phyloP scores from a whole-genome alignment of 2,329 filamentous ascomycete species.

The Talaromyces islandicus region DNA sequence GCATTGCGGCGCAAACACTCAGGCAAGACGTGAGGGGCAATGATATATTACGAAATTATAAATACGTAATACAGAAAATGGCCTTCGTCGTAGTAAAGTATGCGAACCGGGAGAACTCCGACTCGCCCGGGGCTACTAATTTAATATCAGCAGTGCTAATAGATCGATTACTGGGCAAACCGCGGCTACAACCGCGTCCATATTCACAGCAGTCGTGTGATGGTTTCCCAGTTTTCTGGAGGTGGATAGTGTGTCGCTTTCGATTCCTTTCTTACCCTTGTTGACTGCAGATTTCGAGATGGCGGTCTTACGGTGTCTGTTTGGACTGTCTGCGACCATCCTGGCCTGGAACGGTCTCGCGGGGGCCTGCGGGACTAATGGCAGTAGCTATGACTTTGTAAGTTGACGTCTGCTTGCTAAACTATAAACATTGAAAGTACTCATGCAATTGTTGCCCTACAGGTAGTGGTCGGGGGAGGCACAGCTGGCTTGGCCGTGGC shows the following conservation, averaged over 20 bases:
- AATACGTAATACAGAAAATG: not conserved
- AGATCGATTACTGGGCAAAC: not conserved
- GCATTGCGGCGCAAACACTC: not conserved
- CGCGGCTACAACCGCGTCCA: not conserved
- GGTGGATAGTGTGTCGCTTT: not conserved
- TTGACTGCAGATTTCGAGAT: not conserved
- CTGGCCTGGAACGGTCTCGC: not conserved
- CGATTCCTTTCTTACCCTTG: not conserved
- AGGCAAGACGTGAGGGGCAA: not conserved
- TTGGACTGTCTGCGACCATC: not conserved
- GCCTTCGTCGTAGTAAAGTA: not conserved
- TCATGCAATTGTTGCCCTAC: not conserved
- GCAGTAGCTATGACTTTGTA: not conserved
- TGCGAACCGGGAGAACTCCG: not conserved
- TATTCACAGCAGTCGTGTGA: not conserved
- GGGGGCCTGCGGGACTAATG: not conserved
- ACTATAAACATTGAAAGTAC: not conserved
- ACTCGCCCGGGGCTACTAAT: not conserved
- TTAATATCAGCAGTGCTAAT: not conserved
- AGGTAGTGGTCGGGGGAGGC: conserved; percentile 15
- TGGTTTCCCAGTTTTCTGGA: not conserved
- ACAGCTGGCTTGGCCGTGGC: conserved; percentile 17
- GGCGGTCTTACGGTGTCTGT: not conserved
- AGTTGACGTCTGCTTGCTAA: not conserved
- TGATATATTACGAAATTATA: not conserved